Evolutionary conservation across 2,329 filamentous ascomycete genomes (phyloP).

Genomic region (Cryphonectria radicalis): DNA sequence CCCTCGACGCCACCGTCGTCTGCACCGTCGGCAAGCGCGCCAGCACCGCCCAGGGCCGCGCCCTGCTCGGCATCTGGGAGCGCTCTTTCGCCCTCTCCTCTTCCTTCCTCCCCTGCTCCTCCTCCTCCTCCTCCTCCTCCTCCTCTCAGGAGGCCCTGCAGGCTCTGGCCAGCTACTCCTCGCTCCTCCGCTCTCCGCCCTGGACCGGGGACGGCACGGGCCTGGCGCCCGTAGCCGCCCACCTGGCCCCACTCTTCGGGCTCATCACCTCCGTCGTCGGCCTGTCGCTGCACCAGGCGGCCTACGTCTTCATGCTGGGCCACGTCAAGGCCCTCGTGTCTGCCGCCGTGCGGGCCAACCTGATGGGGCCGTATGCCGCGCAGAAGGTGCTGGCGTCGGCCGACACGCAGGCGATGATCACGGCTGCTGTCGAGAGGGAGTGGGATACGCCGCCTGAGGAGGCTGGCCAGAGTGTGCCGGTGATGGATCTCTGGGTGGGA

Average conservation of each 20-base stretch:
- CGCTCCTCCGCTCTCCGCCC: conserved; percentile 17
- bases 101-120: conserved; percentile 25
- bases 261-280: conserved; percentile 66
- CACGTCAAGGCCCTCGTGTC: conserved; percentile 78
- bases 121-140: neutral
- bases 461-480: conserved; percentile 75
- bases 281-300: conserved; percentile 64
- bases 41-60: conserved; percentile 75
- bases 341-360: conserved; percentile 75
- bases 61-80: conserved; percentile 77
- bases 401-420: conserved; percentile 61
- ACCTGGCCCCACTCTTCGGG: conserved; percentile 74
- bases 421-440: conserved; percentile 61
- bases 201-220: conserved; percentile 29
- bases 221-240: conserved; percentile 57
- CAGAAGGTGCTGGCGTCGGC: conserved; percentile 71
- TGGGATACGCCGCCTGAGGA: conserved; percentile 64
- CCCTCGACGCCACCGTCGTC: conserved; percentile 74
- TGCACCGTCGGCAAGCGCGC: conserved; percentile 81
- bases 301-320: conserved; percentile 75
- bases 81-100: conserved; percentile 60
- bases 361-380: conserved; percentile 81
- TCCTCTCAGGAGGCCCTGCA: conserved; percentile 23
- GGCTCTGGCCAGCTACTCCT: conserved; percentile 20
- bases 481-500: conserved; percentile 82